Percentiles rank a stretch among this genome's conserved stretches.
These are phyloP conservation scores for Colletotrichum godetiae DNA, from an alignment of 2,329 filamentous ascomycete genomes.

Conservation along the genomic window DNA sequence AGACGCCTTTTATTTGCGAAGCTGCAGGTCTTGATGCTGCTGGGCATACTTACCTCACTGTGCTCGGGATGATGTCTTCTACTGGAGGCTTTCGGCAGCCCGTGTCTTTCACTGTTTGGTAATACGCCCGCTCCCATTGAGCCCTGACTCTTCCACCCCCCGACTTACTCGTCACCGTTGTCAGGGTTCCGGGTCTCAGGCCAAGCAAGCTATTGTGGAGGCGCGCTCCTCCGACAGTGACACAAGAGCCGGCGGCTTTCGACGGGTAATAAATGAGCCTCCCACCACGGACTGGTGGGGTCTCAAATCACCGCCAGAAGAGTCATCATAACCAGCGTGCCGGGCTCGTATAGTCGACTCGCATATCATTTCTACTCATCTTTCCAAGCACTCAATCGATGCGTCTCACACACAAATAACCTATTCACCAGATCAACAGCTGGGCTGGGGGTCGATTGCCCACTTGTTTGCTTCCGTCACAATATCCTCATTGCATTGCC, in stretches of 20 bases:
- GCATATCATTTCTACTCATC: neutral
- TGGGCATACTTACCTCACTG: neutral
- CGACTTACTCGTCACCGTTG: slow-evolving; percentile 27
- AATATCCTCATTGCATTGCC: slow-evolving; percentile 10
- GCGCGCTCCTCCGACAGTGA: neutral
- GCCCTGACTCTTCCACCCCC: neutral
- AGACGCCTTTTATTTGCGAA: neutral
- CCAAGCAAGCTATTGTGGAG: slow-evolving; percentile 34
- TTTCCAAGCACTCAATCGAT: neutral
- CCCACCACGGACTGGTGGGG: slow-evolving; percentile 2
- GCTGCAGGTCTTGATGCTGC: neutral
- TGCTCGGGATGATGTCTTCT: neutral
- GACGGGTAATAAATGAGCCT: slow-evolving; percentile 8
- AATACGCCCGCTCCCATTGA: slow-evolving; percentile 30
- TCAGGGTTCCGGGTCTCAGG: slow-evolving; percentile 29
- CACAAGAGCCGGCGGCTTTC: slow-evolving; percentile 6
- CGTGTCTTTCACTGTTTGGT: slow-evolving; percentile 17
- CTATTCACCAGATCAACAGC: neutral
- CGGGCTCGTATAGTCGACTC: neutral
- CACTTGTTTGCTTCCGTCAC: neutral
- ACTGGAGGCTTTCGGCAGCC: neutral
- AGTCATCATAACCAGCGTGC: slow-evolving; percentile 5
- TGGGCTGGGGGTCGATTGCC: neutral
- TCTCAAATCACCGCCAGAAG: neutral
- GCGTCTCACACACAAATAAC: neutral